Base-by-base conservation (phyloP, 331 rosid species). In the Quercus lobata region DNA sequence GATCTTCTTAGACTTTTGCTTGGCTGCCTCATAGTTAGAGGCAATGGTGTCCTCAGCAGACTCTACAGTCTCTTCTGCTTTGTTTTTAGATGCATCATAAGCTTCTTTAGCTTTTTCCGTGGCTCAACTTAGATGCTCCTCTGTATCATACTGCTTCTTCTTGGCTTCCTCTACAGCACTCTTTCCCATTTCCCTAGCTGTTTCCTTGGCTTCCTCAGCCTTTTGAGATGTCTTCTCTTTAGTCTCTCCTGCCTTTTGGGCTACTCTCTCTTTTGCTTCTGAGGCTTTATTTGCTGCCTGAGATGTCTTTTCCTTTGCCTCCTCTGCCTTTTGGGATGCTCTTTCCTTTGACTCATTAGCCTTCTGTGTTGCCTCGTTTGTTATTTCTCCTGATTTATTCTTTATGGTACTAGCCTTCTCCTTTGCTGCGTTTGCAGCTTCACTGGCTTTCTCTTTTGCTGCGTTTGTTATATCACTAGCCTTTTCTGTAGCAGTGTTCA, bases 21-120 rank as follows among this genome's bases (percentile, higher is more conserved):
- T 85, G 2, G 87, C 81, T 27, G 92, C 66, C 15, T 68, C 83
- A 30, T 60, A 71, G 86, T 82, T 73, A 24, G 88, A 85, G 22
- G 74, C 74, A 30, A 65, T 37, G 30, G 80, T 85, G 15, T 88
- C 72, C 80, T 80, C 41, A 2, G 66, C 53, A 12, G 72, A n/a
- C 53, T 76, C 78, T 29, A 68, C 71, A 4, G 74, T 32, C 70
- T 80, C 84, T 37, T 57, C 79, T 3, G 73, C 55, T 24, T 71
- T 76, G 4, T 61, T 65, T 65, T 75, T 81, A 4, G 83, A 79
- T 0, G 57, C 71, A 14, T 83, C 85, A 19, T 69, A 69, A 1
- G 74, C 73, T 71, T 80, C 83, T 44, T 29, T 68, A 0, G 76
- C 66, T 29, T 56, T 74, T 29, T 76, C 78, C 71, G 32, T 74